Percentiles rank a stretch among this genome's conserved stretches.
Evolutionary conservation across 2,329 filamentous ascomycete species (phyloP).

Genomic region (Alternaria burnsii): DNA sequence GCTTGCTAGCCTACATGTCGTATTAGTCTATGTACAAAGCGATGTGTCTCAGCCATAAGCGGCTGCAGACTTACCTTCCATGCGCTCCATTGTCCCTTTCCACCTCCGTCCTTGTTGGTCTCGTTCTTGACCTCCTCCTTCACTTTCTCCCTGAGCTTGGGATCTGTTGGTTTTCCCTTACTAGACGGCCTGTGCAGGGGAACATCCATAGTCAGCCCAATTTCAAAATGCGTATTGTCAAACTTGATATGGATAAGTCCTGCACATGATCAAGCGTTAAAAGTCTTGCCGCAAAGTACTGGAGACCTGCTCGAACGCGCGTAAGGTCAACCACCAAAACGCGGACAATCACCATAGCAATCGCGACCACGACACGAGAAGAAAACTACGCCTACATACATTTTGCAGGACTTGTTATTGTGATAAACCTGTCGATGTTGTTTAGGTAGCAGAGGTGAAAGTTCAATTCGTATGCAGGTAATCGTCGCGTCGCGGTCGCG

Average conservation of each 20-base stretch:
- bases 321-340: not conserved
- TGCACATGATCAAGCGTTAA: not conserved
- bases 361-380: not conserved
- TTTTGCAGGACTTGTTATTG: not conserved
- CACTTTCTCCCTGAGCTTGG: constrained; percentile 55
- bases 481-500: constrained; percentile 7
- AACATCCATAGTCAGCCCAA: not conserved
- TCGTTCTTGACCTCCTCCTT: constrained; percentile 58
- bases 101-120: constrained; percentile 56
- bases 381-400: not conserved
- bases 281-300: not conserved
- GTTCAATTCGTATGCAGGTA: not conserved
- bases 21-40: not conserved
- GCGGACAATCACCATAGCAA: not conserved
- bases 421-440: not conserved
- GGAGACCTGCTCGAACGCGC: not conserved
- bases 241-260: not conserved
- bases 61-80: constrained; percentile 52
- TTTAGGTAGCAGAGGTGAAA: not conserved
- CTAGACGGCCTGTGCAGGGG: constrained; percentile 43
- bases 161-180: constrained; percentile 58
- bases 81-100: constrained; percentile 58
- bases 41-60: not conserved
- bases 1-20: constrained; percentile 48
- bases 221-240: not conserved